Base-by-base conservation (phyloP, 805 yeast genomes). In the Ogataea chonburiensis region DNA sequence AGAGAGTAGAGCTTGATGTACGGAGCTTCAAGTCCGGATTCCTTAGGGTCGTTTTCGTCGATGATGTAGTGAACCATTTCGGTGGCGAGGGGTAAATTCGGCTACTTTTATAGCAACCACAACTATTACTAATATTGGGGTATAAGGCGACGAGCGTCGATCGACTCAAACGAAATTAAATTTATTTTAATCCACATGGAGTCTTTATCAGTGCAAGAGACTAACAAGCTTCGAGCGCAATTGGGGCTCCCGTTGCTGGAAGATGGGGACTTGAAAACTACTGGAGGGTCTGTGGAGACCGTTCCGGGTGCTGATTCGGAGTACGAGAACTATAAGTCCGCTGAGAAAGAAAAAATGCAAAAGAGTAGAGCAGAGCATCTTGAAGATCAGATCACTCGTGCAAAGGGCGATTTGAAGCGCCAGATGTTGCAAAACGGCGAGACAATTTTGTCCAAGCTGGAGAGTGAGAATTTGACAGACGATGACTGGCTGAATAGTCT, bases 1-100 rank as follows among this genome's bases (percentile, higher is more conserved):
- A 53, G 43, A 4, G 60, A 47, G 60, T 71, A 73, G 1, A 73
- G 53, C 40, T 71, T 67, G 33, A 70, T 40, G 52, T 65, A 67
- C 31, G 73, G 73, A 7, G 70, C 67, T 34, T 49, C 47, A n/a
- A 57, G 33, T 4, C 56, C 59, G 12, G 49, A 28, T 23, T 58
- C 45, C 34, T 55, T 43, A 28, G 69, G 67, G 38, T 64, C 70
- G 29, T 51, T 52, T 42, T 56, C 58, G 35, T 55, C 56, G n/a
- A 57, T 34, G n/a, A 56, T 33, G 34, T 51, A 52, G 22, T 53
- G 56, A 30, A 59, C 63, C 64, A 60, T 59, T 34, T 13, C 37
- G 10, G 5, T 11, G 14, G 23, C 17, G n/a, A 16, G 28, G 15
- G 14, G n/a, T n/a, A n/a, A n/a, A n/a, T n/a, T n/a, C n/a, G n/a